Percentiles rank a stretch among this genome's conserved stretches.
Evolutionary conservation across 2,329 filamentous ascomycete species (phyloP).

Genomic region (Dendrostoma leiphaemia): DNA sequence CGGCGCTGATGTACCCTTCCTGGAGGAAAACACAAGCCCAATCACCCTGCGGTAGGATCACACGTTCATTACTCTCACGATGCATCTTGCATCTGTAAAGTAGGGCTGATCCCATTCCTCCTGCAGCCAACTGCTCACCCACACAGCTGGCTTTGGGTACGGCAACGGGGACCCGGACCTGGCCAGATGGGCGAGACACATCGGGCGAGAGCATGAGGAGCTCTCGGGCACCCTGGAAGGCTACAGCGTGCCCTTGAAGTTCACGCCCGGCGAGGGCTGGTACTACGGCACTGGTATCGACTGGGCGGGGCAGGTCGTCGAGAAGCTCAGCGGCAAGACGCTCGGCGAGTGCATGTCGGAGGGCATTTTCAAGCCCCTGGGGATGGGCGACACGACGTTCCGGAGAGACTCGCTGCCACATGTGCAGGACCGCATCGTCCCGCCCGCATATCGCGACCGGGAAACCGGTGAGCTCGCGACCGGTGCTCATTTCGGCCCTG

Average conservation of each 20-base stretch:
- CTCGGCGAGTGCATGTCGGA: constrained; percentile 37
- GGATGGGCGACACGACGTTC: constrained; percentile 36
- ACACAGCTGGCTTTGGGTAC: constrained; percentile 47
- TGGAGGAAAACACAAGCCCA: constrained; percentile 33
- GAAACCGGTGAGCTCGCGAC: constrained; percentile 13
- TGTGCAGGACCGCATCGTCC: constrained; percentile 15
- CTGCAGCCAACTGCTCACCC: constrained; percentile 42
- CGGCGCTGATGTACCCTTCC: constrained; percentile 32
- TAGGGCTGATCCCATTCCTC: not conserved
- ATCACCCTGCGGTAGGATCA: constrained; percentile 36
- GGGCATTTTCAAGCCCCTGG: constrained; percentile 35
- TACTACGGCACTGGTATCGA: constrained; percentile 45
- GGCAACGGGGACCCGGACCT: constrained; percentile 39
- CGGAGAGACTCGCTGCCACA: constrained; percentile 17
- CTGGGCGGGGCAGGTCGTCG: constrained; percentile 45
- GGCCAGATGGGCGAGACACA: constrained; percentile 35
- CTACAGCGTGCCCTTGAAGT: constrained; percentile 41
- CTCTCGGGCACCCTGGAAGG: constrained; percentile 33
- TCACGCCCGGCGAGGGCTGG: constrained; percentile 47
- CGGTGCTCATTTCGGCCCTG: constrained; percentile 20
- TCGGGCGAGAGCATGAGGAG: constrained; percentile 30
- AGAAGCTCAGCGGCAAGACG: constrained; percentile 34
- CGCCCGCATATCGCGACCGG: constrained; percentile 15
- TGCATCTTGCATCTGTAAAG: not conserved
- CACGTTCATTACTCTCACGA: not conserved